These are phyloP conservation scores for Fusarium hainanense DNA, from an alignment of 2,329 filamentous ascomycete species.

Conservation along the genomic window DNA sequence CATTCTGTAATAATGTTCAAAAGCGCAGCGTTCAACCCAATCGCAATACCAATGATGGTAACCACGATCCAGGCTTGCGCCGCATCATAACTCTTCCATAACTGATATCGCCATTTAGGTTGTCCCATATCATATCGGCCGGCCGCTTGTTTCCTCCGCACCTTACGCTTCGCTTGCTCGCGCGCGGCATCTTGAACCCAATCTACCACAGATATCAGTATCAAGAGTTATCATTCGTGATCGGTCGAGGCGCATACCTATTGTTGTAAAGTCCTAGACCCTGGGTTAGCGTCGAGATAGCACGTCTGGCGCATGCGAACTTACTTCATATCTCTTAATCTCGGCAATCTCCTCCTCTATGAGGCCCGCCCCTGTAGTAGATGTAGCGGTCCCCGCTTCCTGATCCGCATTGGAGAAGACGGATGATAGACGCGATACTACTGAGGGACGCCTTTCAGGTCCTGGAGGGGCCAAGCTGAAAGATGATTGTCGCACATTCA, in stretches of 20 bases:
- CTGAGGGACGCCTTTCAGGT: constrained; percentile 64
- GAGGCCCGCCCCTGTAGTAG: constrained; percentile 70
- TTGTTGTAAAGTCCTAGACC: constrained; percentile 88
- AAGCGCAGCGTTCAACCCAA: constrained; percentile 91
- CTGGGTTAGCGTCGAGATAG: constrained; percentile 46
- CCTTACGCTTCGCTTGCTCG: constrained; percentile 84
- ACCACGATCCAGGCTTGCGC: constrained; percentile 98
- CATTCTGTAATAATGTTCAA: constrained; percentile 97
- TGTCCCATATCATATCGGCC: constrained; percentile 78
- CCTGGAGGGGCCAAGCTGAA: constrained; percentile 51
- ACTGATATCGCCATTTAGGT: constrained; percentile 80
- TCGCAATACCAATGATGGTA: constrained; percentile 89
- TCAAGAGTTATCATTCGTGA: constrained; percentile 6
- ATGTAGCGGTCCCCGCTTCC: constrained; percentile 62
- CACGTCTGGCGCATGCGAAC: constrained; percentile 23
- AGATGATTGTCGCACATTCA: constrained; percentile 66
- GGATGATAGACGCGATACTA: constrained; percentile 74
- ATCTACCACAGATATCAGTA: constrained; percentile 64
- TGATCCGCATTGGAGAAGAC: constrained; percentile 73
- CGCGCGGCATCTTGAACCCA: constrained; percentile 98
- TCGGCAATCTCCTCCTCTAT: constrained; percentile 96
- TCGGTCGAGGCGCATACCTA: constrained; percentile 63
- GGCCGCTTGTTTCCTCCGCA: constrained; percentile 76
- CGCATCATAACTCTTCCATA: constrained; percentile 91
- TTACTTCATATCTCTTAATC: constrained; percentile 94